Conservation (phyloP, 177 flowering plant species). For the Telopea speciosissima region DNA sequence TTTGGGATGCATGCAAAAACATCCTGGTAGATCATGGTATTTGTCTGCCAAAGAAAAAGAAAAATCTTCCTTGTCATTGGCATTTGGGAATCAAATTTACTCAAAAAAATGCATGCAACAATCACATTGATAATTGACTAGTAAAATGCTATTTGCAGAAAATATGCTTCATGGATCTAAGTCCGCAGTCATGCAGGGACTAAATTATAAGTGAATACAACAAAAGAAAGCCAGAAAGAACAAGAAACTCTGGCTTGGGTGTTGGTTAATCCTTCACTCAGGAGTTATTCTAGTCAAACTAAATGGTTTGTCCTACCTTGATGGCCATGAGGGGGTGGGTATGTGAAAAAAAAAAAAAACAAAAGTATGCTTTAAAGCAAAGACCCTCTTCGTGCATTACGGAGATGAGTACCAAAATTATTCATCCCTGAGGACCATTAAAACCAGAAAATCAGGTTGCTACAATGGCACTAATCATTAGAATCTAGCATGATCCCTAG, state of each 20-base stretch:
- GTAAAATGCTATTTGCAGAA: neutral
- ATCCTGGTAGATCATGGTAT: conserved; percentile 85
- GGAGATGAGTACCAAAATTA: neutral
- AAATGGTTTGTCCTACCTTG: too few species aligned
- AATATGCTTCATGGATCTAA: neutral
- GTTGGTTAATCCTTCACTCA: neutral
- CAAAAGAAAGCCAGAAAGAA: neutral
- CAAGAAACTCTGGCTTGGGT: neutral
- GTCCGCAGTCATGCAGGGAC: neutral
- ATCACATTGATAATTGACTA: neutral
- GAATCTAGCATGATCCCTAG: too few species aligned
- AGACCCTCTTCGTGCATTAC: neutral
- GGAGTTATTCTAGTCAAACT: too few species aligned
- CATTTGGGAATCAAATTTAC: too few species aligned
- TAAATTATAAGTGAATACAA: neutral
- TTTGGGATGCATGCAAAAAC: conserved; percentile 89
- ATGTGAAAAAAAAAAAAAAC: too few species aligned
- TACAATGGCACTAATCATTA: too few species aligned
- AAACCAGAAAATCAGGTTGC: too few species aligned
- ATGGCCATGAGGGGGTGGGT: too few species aligned
- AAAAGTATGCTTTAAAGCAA: too few species aligned
- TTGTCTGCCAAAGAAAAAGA: conserved; percentile 44
- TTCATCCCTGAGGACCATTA: neutral
- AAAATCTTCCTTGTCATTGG: neutral
- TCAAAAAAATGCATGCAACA: neutral